Percentiles rank a stretch among this genome's conserved stretches.
Conservation (phyloP, 1,284 basidiomycete genomes). For the Sphagnurus paluster region DNA sequence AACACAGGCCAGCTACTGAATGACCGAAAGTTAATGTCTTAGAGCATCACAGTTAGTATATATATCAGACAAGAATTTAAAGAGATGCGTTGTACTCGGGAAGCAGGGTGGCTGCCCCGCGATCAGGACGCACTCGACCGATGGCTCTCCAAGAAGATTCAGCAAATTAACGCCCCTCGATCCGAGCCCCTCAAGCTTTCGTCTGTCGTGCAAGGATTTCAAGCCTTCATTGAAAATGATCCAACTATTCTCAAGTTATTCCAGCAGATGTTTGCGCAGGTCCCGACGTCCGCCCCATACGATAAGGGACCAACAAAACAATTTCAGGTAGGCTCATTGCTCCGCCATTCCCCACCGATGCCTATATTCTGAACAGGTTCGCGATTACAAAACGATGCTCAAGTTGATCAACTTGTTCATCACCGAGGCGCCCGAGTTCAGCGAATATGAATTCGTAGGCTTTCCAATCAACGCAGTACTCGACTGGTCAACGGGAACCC, state of each 20-base stretch:
- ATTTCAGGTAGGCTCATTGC: slow-evolving; percentile 22
- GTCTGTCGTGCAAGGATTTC: slow-evolving; percentile 37
- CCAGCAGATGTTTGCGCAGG: slow-evolving; percentile 26
- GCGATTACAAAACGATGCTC: slow-evolving; percentile 45
- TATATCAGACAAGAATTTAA: neutral
- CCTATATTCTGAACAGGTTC: slow-evolving; percentile 28
- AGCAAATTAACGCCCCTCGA: neutral
- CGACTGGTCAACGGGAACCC: slow-evolving; percentile 49
- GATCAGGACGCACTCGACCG: slow-evolving; percentile 2
- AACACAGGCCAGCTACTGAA: too few relatives aligned
- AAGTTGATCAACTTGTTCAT: slow-evolving; percentile 44
- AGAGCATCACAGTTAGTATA: neutral
- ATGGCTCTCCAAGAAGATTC: slow-evolving; percentile 8
- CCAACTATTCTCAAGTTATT: slow-evolving; percentile 40
- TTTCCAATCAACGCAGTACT: slow-evolving; percentile 47
- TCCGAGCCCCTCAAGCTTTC: neutral
- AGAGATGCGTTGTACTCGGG: neutral
- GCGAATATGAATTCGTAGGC: slow-evolving; percentile 36
- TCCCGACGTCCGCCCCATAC: slow-evolving; percentile 16
- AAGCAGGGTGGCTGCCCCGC: slow-evolving; percentile 1
- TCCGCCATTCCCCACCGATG: slow-evolving; percentile 3
- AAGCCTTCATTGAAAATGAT: slow-evolving; percentile 40
- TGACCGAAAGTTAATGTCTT: neutral
- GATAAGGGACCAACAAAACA: slow-evolving; percentile 34
- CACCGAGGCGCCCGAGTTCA: slow-evolving; percentile 37